phyloP scores from a whole-genome alignment of 2,329 filamentous ascomycete species.

The Blastomyces parvus region DNA sequence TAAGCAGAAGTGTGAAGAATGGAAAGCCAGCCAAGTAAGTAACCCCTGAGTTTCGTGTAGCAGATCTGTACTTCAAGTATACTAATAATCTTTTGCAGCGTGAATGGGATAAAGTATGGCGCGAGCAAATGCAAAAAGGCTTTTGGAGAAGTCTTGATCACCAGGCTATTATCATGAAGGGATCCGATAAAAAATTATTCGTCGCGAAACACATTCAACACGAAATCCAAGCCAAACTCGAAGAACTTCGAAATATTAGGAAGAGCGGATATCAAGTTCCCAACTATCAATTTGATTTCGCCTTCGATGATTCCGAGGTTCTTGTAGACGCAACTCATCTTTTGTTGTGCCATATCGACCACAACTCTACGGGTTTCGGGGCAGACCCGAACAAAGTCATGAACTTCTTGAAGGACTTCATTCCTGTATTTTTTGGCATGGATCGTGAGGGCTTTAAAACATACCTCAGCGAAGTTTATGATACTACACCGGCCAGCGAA shows the following conservation, averaged over 20 bases:
- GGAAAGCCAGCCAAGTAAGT: conserved; percentile 72
- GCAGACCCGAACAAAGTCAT: conserved; percentile 62
- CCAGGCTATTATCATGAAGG: conserved; percentile 83
- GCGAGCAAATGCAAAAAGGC: conserved; percentile 85
- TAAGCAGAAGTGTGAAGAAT: conserved; percentile 95
- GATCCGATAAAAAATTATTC: conserved; percentile 81
- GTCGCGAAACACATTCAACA: conserved; percentile 83
- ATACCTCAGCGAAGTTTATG: conserved; percentile 58
- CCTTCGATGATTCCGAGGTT: conserved; percentile 62
- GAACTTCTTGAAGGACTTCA: conserved; percentile 66
- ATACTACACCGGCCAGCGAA: conserved; percentile 64
- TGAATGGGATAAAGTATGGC: conserved; percentile 99
- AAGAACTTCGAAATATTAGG: conserved; percentile 72
- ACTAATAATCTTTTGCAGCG: conserved; percentile 43
- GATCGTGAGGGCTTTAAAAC: conserved; percentile 59
- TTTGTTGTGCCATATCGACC: conserved; percentile 40
- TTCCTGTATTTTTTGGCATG: conserved; percentile 67
- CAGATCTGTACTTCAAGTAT: neutral
- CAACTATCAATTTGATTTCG: conserved; percentile 65
- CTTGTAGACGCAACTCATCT: conserved; percentile 45
- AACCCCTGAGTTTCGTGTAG: neutral
- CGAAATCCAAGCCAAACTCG: conserved; percentile 83
- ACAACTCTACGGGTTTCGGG: conserved; percentile 42
- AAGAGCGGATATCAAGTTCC: conserved; percentile 51
- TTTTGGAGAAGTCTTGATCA: conserved; percentile 96